Conservation (phyloP, 129 eudicot genomes). For the Tagetes patula region DNA sequence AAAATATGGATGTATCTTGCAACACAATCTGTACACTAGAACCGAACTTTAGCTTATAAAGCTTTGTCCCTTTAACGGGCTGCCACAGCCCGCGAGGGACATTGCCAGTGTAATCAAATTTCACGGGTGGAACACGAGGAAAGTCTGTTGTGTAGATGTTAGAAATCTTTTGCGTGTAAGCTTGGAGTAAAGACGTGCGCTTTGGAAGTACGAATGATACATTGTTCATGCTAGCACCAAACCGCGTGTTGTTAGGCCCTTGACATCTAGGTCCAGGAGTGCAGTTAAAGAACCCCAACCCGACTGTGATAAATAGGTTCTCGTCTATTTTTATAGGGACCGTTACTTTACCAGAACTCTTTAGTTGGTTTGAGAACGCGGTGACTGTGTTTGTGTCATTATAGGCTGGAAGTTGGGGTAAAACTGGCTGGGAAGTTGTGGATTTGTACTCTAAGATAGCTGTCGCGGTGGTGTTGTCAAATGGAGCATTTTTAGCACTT, state of each 20-base stretch:
- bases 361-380: constrained; percentile 43
- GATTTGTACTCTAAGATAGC: constrained; percentile 49
- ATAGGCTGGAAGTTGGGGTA: constrained; percentile 55
- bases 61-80: constrained; percentile 53
- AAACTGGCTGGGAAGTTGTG: constrained; percentile 33
- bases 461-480: constrained; percentile 67
- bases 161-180: constrained; percentile 53
- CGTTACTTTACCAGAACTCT: constrained; percentile 37
- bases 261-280: constrained; percentile 58
- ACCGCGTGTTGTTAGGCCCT: constrained; percentile 66
- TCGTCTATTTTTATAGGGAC: constrained; percentile 55
- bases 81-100: constrained; percentile 59
- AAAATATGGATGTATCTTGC: constrained; percentile 57
- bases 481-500: constrained; percentile 40
- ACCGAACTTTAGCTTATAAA: constrained; percentile 58
- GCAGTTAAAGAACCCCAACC: constrained; percentile 55
- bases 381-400: constrained; percentile 57
- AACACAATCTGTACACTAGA: constrained; percentile 53
- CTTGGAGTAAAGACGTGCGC: constrained; percentile 51
- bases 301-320: constrained; percentile 49
- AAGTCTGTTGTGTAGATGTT: constrained; percentile 62
- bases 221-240: constrained; percentile 72
- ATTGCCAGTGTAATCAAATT: constrained; percentile 65
- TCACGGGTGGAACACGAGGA: constrained; percentile 60
- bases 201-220: constrained; percentile 57